Conservation (phyloP, 2,329 filamentous ascomycete species). For the Aspergillus floridensis region DNA sequence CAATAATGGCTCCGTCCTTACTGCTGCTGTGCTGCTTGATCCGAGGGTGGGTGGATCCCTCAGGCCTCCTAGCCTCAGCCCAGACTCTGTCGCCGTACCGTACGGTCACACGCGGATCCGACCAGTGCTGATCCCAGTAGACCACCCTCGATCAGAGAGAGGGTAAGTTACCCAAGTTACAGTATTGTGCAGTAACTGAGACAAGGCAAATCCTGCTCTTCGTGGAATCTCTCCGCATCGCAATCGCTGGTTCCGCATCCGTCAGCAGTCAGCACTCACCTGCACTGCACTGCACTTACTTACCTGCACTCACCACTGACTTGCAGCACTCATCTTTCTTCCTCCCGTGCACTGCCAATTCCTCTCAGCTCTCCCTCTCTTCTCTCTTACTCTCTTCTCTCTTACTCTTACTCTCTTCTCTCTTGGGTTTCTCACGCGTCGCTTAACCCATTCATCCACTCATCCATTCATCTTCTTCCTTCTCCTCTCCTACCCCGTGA, state of each 20-base stretch:
- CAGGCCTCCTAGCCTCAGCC: neutral
- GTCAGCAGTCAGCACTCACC: constrained; percentile 6
- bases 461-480: constrained; percentile 10
- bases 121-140: neutral
- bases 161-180: neutral
- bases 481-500: constrained; percentile 4
- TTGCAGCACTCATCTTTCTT: constrained; percentile 12
- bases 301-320: constrained; percentile 5
- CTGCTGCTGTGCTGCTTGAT: constrained; percentile 13
- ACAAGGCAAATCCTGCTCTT: constrained; percentile 15
- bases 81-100: constrained; percentile 8
- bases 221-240: constrained; percentile 16
- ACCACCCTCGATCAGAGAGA: neutral
- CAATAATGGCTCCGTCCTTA: constrained; percentile 23
- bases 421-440: neutral
- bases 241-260: constrained; percentile 11
- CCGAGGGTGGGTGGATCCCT: constrained; percentile 14
- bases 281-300: too few species aligned
- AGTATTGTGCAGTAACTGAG: constrained; percentile 15
- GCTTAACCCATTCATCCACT: constrained; percentile 10
- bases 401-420: constrained; percentile 12
- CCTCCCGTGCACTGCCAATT: neutral
- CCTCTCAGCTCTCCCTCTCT: constrained; percentile 4
- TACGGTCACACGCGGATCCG: constrained; percentile 12
- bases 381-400: constrained; percentile 14